Percentiles rank a stretch among this genome's conserved stretches.
phyloP scores from a whole-genome alignment of 176 grass and related monocot species.

The Carex scoparia region DNA sequence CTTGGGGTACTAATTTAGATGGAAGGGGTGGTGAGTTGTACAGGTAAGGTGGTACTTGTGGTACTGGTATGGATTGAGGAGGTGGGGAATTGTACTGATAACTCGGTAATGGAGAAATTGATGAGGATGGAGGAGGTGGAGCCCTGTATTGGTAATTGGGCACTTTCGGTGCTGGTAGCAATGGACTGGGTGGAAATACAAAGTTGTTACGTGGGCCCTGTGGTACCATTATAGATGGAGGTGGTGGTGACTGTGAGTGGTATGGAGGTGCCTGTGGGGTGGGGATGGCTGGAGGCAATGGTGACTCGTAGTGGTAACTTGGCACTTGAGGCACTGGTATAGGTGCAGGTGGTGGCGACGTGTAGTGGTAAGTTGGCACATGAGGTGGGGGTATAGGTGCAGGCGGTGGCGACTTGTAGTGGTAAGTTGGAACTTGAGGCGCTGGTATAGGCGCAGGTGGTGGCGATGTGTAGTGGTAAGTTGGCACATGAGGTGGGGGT shows the following conservation, averaged over 20 bases:
- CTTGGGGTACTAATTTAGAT: slow-evolving; percentile 29
- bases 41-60: slow-evolving; percentile 11
- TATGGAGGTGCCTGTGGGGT: slow-evolving; percentile 32
- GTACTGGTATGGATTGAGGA: background rate
- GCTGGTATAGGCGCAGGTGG: slow-evolving; percentile 28
- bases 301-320: slow-evolving; percentile 33
- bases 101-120: background rate
- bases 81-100: slow-evolving; percentile 33
- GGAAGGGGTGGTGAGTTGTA: slow-evolving; percentile 29
- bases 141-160: slow-evolving; percentile 28
- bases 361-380: slow-evolving; percentile 31
- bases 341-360: slow-evolving; percentile 26
- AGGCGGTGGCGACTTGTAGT: slow-evolving; percentile 35
- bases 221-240: slow-evolving; percentile 31
- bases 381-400: slow-evolving; percentile 27
- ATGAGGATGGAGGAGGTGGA: slow-evolving; percentile 27
- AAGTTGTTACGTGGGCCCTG: slow-evolving; percentile 18
- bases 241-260: slow-evolving; percentile 27
- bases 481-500: slow-evolving; percentile 21
- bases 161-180: background rate
- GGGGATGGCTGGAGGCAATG: slow-evolving; percentile 26
- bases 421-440: slow-evolving; percentile 26
- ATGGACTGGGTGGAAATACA: slow-evolving; percentile 23
- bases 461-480: slow-evolving; percentile 34
- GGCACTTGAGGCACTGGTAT: slow-evolving; percentile 24